Percentiles rank a stretch among this genome's conserved stretches.
Evolutionary conservation across 1,284 basidiomycete species (phyloP).

Genomic region (Moesziomyces aphidis): DNA sequence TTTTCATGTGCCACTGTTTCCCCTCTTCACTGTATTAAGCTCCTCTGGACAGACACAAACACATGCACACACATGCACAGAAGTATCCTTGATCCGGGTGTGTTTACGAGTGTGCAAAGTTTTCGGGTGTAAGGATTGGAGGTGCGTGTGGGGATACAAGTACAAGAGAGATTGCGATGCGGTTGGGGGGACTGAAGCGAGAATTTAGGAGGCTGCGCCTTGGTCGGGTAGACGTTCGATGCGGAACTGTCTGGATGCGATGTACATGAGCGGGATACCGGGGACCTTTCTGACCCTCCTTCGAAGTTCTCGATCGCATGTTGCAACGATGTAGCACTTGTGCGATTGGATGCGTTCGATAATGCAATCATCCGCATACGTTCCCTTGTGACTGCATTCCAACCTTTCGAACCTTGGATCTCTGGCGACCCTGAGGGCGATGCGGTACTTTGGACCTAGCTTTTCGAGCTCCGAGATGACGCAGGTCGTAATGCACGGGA

Average conservation of each 20-base stretch:
- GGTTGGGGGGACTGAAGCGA: background rate
- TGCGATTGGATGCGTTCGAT: constrained; percentile 93
- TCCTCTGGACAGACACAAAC: background rate
- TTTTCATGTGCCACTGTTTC: background rate
- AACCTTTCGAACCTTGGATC: constrained; percentile 96
- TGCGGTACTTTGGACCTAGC: constrained; percentile 92
- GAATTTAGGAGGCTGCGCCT: constrained; percentile 55
- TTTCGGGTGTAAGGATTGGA: too few species aligned
- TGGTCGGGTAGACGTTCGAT: constrained; percentile 66
- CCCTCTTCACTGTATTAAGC: background rate
- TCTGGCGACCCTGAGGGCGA: constrained; percentile 94
- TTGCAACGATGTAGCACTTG: constrained; percentile 97
- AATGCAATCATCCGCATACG: constrained; percentile 98
- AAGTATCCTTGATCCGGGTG: too few species aligned
- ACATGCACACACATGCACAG: too few species aligned
- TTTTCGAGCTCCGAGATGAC: constrained; percentile 98
- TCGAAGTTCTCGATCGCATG: constrained; percentile 94
- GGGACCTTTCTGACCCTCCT: constrained; percentile 83
- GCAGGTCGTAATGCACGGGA: constrained; percentile 97
- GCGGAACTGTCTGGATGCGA: constrained; percentile 59
- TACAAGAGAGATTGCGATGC: background rate
- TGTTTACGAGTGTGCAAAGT: too few species aligned
- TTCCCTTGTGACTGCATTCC: constrained; percentile 90
- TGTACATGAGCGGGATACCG: constrained; percentile 67
- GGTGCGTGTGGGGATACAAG: background rate